A percentile compares a stretch with the other conserved stretches of the same genome.
Conservation (phyloP, 495 filamentous ascomycete genomes). For the Podospora didyma region DNA sequence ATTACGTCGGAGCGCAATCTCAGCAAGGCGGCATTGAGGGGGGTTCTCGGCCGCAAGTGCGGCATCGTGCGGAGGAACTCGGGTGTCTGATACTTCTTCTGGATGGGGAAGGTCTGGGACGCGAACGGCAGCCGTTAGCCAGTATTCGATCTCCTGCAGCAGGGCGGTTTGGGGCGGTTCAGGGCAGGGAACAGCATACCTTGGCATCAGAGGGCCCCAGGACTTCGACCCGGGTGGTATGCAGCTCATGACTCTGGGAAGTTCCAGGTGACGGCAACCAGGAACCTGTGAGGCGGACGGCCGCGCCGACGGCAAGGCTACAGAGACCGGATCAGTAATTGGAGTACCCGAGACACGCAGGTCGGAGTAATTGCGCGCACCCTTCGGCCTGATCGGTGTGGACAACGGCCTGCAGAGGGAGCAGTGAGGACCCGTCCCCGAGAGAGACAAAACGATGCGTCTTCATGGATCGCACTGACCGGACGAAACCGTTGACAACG, state of each 20-base stretch:
- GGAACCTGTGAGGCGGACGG: constrained; percentile 71
- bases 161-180: too few species aligned
- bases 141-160: background rate
- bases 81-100: constrained; percentile 88
- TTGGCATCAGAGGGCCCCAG: constrained; percentile 74
- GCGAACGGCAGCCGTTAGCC: constrained; percentile 19
- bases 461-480: constrained; percentile 85
- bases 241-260: constrained; percentile 75
- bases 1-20: constrained; percentile 80
- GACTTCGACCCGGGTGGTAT: constrained; percentile 61
- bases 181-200: constrained; percentile 47
- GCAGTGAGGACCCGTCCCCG: constrained; percentile 79
- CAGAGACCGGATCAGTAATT: constrained; percentile 24
- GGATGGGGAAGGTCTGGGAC: constrained; percentile 76
- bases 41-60: constrained; percentile 82
- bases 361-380: constrained; percentile 49
- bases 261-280: constrained; percentile 73
- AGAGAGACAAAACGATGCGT: constrained; percentile 75
- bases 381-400: constrained; percentile 68
- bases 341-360: constrained; percentile 21
- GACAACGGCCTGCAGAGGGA: constrained; percentile 78
- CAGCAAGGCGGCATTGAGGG: constrained; percentile 73
- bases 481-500: constrained; percentile 71
- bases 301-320: constrained; percentile 76
- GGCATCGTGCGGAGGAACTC: constrained; percentile 87